Evolutionary conservation across 768 basidiomycete genomes (phyloP), one percentile per base, ranked within the genome.

Genomic region (Tricholoma sp.): DNA sequence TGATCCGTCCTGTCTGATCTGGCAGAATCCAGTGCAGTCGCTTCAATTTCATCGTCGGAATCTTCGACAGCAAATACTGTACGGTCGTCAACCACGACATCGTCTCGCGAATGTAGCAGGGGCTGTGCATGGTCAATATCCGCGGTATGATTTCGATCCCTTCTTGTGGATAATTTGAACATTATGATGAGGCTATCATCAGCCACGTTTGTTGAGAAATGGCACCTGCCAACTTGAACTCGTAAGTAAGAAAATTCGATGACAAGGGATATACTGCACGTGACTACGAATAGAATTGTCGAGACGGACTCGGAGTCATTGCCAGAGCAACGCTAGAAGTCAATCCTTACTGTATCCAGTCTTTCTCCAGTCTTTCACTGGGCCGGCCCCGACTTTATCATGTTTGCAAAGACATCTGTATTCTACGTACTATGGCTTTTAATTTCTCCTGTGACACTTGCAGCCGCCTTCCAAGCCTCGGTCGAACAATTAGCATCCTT

Each of bases 41-140:
- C 69, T 57, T 75, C 72, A 4, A 68, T 71, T 39, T 77, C 78
- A 21, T 79, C 78, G 58, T 83, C 83, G n/a, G 78, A 77, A 56
- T 81, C 80, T 47, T 81, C 80, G n/a, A 79, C 73, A 19, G 76
- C 68, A 69, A 91, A 87, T 50, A 88, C 66, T 21, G 81, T 70
- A 37, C 74, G 64, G 52, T 60, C 58, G 54, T 69, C 69, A n/a
- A 69, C 62, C 50, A 76, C 61, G 61, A 76, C 60, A 61, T 76
- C 70, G 29, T 81, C 79, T 39, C 69, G 72, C 37, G 79, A 76
- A 41, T 71, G 71, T 35, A 90, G 82, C 34, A 91, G 73, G 5
- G 89, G 89, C 63, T 82, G 79, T 41, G 73, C 73, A 52, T 75
- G 79, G 60, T 85, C 85, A 11, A 57, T 60, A 31, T 66, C 62